phyloP scores from a whole-genome alignment of 2,329 filamentous ascomycete species.

The Ceratocystis albifundus region DNA sequence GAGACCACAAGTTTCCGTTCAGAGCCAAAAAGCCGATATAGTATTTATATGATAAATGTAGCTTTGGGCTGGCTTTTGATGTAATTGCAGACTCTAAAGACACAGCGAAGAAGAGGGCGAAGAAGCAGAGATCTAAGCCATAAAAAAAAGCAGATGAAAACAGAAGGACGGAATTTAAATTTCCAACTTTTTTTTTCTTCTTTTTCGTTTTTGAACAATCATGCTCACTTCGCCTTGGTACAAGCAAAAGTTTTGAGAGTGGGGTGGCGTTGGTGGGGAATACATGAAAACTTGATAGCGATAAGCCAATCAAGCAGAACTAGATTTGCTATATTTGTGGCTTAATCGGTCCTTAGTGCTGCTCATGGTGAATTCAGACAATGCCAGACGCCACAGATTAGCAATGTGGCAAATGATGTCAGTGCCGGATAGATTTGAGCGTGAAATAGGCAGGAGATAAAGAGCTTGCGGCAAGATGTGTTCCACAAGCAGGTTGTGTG shows the following conservation, averaged over 20 bases:
- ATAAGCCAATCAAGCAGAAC: constrained; percentile 22
- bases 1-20: constrained; percentile 13
- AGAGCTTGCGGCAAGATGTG: neutral
- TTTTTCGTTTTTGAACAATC: constrained; percentile 5
- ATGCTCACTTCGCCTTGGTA: constrained; percentile 1
- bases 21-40: neutral
- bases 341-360: constrained; percentile 2
- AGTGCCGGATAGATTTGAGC: neutral
- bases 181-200: constrained; percentile 3
- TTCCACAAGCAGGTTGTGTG: neutral
- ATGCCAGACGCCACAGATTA: constrained; percentile 8
- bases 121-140: constrained; percentile 15
- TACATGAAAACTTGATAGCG: constrained; percentile 18
- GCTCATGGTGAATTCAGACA: neutral
- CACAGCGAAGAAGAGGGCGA: neutral
- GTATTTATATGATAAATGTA: neutral
- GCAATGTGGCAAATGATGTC: constrained; percentile 6
- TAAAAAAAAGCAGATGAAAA: constrained; percentile 7
- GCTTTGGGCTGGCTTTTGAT: neutral
- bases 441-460: neutral
- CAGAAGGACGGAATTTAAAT: neutral
- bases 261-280: constrained; percentile 20
- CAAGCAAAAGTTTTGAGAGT: constrained; percentile 21
- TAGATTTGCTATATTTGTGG: constrained; percentile 7
- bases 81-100: constrained; percentile 8